Conservation (phyloP, 441 rosid genomes). For the Viola pubescens region DNA sequence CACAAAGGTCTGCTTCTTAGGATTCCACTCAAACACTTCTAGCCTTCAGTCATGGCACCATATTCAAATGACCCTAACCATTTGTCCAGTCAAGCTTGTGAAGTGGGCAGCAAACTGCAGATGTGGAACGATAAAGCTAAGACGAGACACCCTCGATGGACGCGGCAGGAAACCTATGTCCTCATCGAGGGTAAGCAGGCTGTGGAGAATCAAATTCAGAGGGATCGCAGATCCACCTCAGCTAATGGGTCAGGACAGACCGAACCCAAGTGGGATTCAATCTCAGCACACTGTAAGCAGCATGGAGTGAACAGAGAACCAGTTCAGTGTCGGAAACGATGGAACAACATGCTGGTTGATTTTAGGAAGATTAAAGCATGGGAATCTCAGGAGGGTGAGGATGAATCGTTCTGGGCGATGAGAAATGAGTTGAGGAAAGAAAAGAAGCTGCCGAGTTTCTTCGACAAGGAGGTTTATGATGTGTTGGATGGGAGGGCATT, state of each 20-base stretch:
- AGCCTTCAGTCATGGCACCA: constrained; percentile 8
- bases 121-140: constrained; percentile 34
- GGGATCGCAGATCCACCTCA: constrained; percentile 42
- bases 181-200: constrained; percentile 66
- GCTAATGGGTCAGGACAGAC: constrained; percentile 42
- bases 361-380: constrained; percentile 73
- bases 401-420: constrained; percentile 75
- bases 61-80: constrained; percentile 12
- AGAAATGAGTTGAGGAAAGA: constrained; percentile 64
- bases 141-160: constrained; percentile 79
- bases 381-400: constrained; percentile 49
- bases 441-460: constrained; percentile 71
- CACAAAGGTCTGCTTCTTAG: background rate
- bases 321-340: constrained; percentile 78
- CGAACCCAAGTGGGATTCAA: constrained; percentile 77
- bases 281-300: constrained; percentile 64
- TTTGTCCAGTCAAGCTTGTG: constrained; percentile 4
- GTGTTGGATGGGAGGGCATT: constrained; percentile 40
- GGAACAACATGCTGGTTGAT: constrained; percentile 79
- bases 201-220: constrained; percentile 51
- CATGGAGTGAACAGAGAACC: constrained; percentile 83
- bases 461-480: constrained; percentile 65
- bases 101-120: constrained; percentile 3
- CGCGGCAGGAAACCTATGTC: constrained; percentile 63
- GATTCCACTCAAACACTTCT: background rate